Conservation (phyloP, 129 eudicot species). For the Chrysanthemum lavandulifolium region DNA sequence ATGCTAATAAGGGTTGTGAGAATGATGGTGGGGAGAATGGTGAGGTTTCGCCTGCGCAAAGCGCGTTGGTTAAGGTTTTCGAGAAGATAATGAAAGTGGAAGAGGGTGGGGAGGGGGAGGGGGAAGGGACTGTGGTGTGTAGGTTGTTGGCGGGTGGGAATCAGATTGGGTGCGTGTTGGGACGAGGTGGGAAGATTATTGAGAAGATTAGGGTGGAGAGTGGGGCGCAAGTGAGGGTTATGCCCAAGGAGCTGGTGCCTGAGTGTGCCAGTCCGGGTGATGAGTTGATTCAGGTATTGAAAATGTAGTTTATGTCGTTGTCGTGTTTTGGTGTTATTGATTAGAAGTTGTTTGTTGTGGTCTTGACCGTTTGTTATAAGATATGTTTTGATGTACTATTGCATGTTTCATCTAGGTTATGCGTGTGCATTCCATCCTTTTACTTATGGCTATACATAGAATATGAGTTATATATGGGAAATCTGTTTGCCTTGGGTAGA, state of each 20-base stretch:
- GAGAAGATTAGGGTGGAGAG: constrained; percentile 46
- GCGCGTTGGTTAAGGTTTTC: constrained; percentile 48
- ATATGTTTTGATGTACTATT: too few relatives aligned
- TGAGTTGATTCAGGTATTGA: constrained; percentile 56
- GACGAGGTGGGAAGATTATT: constrained; percentile 54
- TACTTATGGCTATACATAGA: too few relatives aligned
- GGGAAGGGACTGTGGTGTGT: constrained; percentile 43
- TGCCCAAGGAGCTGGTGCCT: constrained; percentile 46
- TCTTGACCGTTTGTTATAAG: not conserved
- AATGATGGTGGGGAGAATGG: constrained; percentile 20
- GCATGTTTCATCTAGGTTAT: too few relatives aligned
- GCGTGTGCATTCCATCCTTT: too few relatives aligned
- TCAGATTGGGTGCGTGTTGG: constrained; percentile 55
- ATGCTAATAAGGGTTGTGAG: not conserved
- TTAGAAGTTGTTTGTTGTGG: not conserved
- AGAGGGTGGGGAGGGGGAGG: constrained; percentile 28
- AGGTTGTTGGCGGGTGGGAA: constrained; percentile 42
- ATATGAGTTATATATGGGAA: too few relatives aligned
- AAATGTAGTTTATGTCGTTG: not conserved
- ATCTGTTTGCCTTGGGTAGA: too few relatives aligned
- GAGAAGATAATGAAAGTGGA: constrained; percentile 58
- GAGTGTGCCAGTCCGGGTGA: constrained; percentile 51
- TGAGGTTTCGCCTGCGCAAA: constrained; percentile 35
- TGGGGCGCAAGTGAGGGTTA: constrained; percentile 53
- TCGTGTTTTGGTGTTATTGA: not conserved